A percentile compares a stretch with the other conserved stretches of the same genome.
Conservation (phyloP, 352 stramenopile genomes). For the Globisporangium recalcitrans region DNA sequence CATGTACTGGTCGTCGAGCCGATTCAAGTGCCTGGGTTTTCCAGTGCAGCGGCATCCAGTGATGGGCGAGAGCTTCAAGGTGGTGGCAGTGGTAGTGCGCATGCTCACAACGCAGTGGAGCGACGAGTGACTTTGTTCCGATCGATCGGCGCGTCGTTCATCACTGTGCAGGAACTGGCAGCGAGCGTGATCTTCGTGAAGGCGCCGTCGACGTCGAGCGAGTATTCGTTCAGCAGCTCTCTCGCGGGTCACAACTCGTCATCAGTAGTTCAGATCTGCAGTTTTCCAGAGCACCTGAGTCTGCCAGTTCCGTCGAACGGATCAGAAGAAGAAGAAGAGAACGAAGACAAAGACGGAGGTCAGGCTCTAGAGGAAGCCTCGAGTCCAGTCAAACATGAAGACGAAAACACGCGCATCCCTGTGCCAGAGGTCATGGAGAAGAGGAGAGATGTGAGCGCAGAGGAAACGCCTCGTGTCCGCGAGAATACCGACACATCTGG, state of each 20-base stretch:
- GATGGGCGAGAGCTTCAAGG: conserved; percentile 28
- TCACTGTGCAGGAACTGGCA: conserved; percentile 75
- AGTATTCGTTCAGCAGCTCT: conserved; percentile 61
- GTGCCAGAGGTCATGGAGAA: background rate
- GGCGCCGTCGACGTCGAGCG: conserved; percentile 38
- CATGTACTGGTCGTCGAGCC: conserved; percentile 66
- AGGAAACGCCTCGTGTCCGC: background rate
- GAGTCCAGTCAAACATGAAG: conserved; percentile 1
- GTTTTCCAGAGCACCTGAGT: conserved; percentile 70
- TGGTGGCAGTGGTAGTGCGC: background rate
- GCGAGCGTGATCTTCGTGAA: conserved; percentile 83
- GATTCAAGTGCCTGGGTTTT: conserved; percentile 42
- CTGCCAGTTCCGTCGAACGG: conserved; percentile 21
- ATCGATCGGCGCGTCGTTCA: conserved; percentile 58
- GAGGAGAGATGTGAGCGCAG: background rate
- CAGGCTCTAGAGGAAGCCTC: conserved; percentile 7
- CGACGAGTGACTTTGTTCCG: conserved; percentile 57
- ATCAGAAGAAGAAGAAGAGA: conserved; percentile 19
- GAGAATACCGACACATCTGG: no score
- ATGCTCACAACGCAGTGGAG: conserved; percentile 31
- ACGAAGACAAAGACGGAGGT: conserved; percentile 3
- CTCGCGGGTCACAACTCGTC: conserved; percentile 49
- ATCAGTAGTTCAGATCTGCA: conserved; percentile 40
- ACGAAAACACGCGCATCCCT: conserved; percentile 2
- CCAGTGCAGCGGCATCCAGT: conserved; percentile 44